Evolutionary conservation across 345 rosid species (phyloP).

Genomic region (Boechera stricta): DNA sequence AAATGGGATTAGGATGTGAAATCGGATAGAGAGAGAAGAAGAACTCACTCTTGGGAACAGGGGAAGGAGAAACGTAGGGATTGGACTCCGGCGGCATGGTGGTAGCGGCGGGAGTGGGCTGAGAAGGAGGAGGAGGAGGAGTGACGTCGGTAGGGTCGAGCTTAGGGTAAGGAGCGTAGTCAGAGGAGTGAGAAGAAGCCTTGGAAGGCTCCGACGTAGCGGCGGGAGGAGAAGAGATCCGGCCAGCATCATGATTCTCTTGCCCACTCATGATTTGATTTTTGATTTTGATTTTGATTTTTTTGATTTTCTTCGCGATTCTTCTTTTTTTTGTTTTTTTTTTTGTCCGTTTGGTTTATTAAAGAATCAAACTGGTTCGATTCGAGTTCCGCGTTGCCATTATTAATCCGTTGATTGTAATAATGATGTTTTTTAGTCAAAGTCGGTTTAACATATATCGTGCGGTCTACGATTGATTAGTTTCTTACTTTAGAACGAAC

Average conservation of each 20-base stretch:
- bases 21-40: conserved; percentile 7
- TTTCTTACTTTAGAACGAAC: too few species aligned
- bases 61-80: conserved; percentile 79
- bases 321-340: background rate
- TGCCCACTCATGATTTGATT: conserved; percentile 45
- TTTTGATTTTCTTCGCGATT: conserved; percentile 8
- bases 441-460: too few species aligned
- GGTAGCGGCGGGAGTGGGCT: conserved; percentile 62
- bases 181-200: conserved; percentile 58
- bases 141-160: conserved; percentile 78
- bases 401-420: too few species aligned
- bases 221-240: conserved; percentile 35
- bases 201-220: conserved; percentile 25
- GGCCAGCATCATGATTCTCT: conserved; percentile 29
- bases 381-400: too few species aligned
- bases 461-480: too few species aligned
- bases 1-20: background rate
- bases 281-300: background rate
- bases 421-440: too few species aligned
- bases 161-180: conserved; percentile 91
- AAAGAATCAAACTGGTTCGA: too few species aligned
- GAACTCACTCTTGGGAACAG: conserved; percentile 58
- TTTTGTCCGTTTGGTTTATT: too few species aligned
- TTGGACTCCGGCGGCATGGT: conserved; percentile 84
- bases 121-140: conserved; percentile 55